phyloP scores from a whole-genome alignment of 805 yeast genomes.

The Lipomyces mesembrius region DNA sequence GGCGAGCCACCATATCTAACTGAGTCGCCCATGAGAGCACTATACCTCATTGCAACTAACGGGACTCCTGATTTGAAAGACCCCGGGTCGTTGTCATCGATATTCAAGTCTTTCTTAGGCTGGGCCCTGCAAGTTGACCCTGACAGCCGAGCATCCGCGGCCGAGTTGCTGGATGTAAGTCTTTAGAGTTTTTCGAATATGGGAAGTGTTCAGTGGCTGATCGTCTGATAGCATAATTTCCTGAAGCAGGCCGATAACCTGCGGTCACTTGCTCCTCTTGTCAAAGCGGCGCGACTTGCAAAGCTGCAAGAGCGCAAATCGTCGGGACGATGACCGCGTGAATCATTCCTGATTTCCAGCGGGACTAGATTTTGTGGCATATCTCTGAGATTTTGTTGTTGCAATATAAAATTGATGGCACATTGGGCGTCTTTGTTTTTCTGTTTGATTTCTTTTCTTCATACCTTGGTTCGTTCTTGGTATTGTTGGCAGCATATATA shows the following conservation, averaged over 20 bases:
- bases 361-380: neutral
- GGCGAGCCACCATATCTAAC: slow-evolving; percentile 98
- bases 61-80: slow-evolving; percentile 95
- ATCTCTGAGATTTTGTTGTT: neutral
- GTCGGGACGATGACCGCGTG: neutral
- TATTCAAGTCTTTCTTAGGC: slow-evolving; percentile 69
- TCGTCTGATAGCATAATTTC: slow-evolving; percentile 36
- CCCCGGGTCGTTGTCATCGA: slow-evolving; percentile 74
- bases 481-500: neutral
- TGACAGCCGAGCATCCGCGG: slow-evolving; percentile 78
- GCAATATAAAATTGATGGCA: slow-evolving; percentile 1
- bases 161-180: slow-evolving; percentile 67
- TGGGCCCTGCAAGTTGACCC: slow-evolving; percentile 83
- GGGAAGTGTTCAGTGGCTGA: neutral
- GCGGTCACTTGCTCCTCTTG: slow-evolving; percentile 41
- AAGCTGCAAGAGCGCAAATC: slow-evolving; percentile 31
- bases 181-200: slow-evolving; percentile 41
- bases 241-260: slow-evolving; percentile 36
- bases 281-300: slow-evolving; percentile 38
- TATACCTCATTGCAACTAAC: slow-evolving; percentile 91
- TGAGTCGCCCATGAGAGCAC: slow-evolving; percentile 92
- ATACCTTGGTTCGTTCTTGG: neutral
- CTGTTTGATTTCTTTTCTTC: neutral
- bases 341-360: neutral
- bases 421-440: slow-evolving; percentile 1